Evolutionary conservation across 768 basidiomycete genomes (phyloP), one percentile per base, ranked within the genome.

Genomic region (Agrocybe chaxingu): DNA sequence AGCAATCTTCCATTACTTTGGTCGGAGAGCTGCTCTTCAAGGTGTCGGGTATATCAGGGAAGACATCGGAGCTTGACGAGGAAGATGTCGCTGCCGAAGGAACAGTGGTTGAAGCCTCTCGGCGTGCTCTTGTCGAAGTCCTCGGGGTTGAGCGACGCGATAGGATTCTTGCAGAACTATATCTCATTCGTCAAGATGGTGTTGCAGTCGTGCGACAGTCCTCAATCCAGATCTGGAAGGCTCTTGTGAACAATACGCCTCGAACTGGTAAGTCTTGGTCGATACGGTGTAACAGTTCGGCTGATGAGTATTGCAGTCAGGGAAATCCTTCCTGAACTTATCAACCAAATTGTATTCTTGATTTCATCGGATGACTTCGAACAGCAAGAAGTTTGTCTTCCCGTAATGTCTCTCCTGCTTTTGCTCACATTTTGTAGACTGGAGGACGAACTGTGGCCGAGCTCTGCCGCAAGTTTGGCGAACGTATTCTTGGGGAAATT

Each of bases 191-290:
- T 41, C 96, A 98, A 66, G 97, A 98, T 66, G 79, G 89, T 9
- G 91, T 97, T 57, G 84, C 82, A 37, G 80, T 85, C 40, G 95
- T 98, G 34, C 84, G 96, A 36, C 90, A 92, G 64, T 84, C 92
- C 2, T 90, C 95, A 0, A 82, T 96, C 40, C 92, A 92, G 50
- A 97, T 98, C 56, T 99, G 97, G 97, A 98, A 98, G 70, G 96
- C 93, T 3, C 76, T 98, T 55, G 95, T 99, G 8, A 82, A 92
- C 65, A 98, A 96, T 60, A 96, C 93, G 0, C 94, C 92, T 4
- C 77, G 87, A 40, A 96, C 93, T 56, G 87, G 92, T 92, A 63
- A 50, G 72, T 40, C 43, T 32, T 46, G 33, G 31, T 16, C 8
- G 8, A 11, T 30, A 7, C 8, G 3, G 29, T 34, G 18, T 32